Conservation (phyloP, 768 basidiomycete species). For the Russula compacta region DNA sequence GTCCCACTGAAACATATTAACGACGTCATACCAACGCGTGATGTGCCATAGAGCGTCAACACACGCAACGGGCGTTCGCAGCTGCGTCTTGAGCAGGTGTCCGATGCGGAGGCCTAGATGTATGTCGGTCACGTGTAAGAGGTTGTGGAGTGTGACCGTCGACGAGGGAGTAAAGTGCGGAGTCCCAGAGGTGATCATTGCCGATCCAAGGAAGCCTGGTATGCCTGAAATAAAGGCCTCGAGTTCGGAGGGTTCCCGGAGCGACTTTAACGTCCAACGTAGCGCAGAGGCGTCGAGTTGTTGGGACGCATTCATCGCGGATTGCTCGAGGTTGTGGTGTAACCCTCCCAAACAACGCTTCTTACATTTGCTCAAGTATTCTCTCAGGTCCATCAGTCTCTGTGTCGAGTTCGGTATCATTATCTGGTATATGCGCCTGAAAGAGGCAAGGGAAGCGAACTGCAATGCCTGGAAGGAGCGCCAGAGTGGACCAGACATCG, state of each 20-base stretch:
- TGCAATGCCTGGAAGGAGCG: not conserved
- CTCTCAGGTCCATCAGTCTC: not conserved
- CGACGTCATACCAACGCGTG: not conserved
- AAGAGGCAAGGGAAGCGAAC: not conserved
- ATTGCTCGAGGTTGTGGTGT: not conserved
- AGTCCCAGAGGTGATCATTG: not conserved
- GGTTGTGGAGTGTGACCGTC: not conserved
- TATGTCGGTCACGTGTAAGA: not conserved
- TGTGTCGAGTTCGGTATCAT: not conserved
- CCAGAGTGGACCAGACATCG: constrained; percentile 4
- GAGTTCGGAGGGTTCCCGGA: constrained; percentile 7
- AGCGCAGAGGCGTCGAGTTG: not conserved
- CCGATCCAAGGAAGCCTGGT: constrained; percentile 1
- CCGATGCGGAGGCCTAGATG: constrained; percentile 8
- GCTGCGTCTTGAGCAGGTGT: constrained; percentile 1
- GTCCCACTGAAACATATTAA: constrained; percentile 3
- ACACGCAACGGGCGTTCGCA: not conserved
- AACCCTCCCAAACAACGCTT: not conserved
- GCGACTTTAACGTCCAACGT: constrained; percentile 7
- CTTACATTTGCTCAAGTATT: constrained; percentile 1
- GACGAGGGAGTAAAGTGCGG: constrained; percentile 1
- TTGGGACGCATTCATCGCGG: not conserved
- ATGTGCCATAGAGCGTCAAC: constrained; percentile 9
- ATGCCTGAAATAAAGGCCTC: constrained; percentile 8
- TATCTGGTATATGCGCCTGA: not conserved